Evolutionary conservation across 2,329 filamentous ascomycete species (phyloP).

Genomic region (Fusarium nygamai): DNA sequence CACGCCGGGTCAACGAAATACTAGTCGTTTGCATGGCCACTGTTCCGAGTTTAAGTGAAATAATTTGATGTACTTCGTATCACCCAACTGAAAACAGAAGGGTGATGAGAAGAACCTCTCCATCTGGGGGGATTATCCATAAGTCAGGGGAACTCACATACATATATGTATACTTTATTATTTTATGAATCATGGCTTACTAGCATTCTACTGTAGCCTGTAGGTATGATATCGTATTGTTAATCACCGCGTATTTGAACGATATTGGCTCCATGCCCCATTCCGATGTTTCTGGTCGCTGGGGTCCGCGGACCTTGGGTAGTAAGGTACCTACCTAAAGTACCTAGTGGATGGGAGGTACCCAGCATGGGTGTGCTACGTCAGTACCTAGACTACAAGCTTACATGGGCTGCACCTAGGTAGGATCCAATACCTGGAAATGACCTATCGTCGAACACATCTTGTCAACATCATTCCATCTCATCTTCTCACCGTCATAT

Average conservation of each 20-base stretch:
- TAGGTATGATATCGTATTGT: background rate
- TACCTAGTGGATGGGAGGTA: background rate
- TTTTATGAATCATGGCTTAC: constrained; percentile 7
- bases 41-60: constrained; percentile 3
- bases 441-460: constrained; percentile 31
- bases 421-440: background rate
- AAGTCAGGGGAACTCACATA: background rate
- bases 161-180: background rate
- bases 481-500: constrained; percentile 31
- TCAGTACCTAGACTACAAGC: constrained; percentile 3
- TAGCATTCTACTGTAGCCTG: background rate
- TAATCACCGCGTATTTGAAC: constrained; percentile 7
- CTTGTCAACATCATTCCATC: constrained; percentile 38
- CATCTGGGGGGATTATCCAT: background rate
- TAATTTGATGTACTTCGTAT: background rate
- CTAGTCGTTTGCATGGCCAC: constrained; percentile 40
- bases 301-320: background rate
- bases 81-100: background rate
- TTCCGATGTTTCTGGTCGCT: constrained; percentile 16
- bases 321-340: too few species aligned
- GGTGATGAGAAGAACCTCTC: background rate
- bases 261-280: constrained; percentile 3
- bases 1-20: constrained; percentile 41
- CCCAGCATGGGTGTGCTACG: constrained; percentile 25
- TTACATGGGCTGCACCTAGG: background rate